Percentiles rank a stretch among this genome's conserved stretches.
These are phyloP conservation scores for Chytriomyces sp. DNA, from an alignment of 192 early-diverging fungal species.

Conservation along the genomic window DNA sequence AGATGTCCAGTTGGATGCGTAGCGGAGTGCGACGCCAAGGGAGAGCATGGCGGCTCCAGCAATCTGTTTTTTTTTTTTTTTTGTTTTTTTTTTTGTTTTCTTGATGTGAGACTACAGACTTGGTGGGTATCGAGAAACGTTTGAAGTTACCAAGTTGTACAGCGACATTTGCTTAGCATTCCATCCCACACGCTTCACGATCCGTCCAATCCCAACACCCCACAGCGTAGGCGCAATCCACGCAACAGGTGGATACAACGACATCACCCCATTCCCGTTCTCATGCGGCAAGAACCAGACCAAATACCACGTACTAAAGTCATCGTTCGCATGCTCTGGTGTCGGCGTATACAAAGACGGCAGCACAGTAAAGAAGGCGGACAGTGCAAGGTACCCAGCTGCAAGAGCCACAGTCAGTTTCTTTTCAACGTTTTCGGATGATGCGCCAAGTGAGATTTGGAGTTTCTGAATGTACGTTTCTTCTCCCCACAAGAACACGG, in stretches of 20 bases:
- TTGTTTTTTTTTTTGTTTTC: neutral
- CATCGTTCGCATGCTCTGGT: conserved; percentile 8
- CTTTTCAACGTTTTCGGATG: neutral
- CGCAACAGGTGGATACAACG: conserved; percentile 43
- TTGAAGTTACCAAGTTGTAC: conserved; percentile 34
- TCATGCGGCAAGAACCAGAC: conserved; percentile 33
- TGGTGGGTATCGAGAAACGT: neutral
- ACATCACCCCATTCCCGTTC: neutral
- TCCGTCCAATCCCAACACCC: conserved; percentile 39
- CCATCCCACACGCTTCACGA: conserved; percentile 19
- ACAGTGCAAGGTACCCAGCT: conserved; percentile 5
- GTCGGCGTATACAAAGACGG: conserved; percentile 20
- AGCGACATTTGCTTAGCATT: neutral
- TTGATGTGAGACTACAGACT: neutral
- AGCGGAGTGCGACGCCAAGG: conserved; percentile 39
- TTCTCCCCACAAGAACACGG: conserved; percentile 19
- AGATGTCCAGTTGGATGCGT: conserved; percentile 33
- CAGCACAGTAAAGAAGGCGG: conserved; percentile 27
- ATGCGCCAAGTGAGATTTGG: too few relatives aligned
- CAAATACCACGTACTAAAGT: conserved; percentile 27
- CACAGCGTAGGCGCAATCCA: conserved; percentile 43
- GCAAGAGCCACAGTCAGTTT: neutral
- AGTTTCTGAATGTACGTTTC: too few relatives aligned
- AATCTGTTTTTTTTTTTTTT: neutral
- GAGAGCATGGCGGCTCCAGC: conserved; percentile 29